These are phyloP conservation scores for Penicillium daleae DNA, from an alignment of 495 filamentous ascomycete genomes.

Conservation along the genomic window DNA sequence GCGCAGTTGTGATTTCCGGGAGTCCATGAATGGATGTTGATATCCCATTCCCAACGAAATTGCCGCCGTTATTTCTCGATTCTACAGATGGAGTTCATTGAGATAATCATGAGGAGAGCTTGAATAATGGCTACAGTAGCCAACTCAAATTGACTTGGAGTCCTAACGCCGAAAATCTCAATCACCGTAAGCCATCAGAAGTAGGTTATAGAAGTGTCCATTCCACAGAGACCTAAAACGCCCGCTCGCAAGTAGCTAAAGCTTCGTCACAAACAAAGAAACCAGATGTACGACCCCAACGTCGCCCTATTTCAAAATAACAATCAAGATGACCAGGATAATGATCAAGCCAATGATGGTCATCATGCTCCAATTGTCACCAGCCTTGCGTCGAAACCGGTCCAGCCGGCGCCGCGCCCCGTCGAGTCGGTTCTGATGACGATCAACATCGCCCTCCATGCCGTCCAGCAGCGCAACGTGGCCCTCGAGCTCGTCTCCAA, in stretches of 20 bases:
- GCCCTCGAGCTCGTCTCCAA: constrained; percentile 92
- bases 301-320: constrained; percentile 66
- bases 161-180: constrained; percentile 23
- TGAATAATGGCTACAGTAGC: background rate
- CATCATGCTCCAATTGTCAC: constrained; percentile 79
- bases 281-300: background rate
- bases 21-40: background rate
- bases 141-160: background rate
- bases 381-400: constrained; percentile 69
- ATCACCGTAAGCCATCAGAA: background rate
- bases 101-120: background rate
- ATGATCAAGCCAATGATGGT: constrained; percentile 77
- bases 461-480: constrained; percentile 89
- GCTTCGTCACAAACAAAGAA: constrained; percentile 13
- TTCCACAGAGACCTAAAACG: constrained; percentile 23
- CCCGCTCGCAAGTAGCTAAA: constrained; percentile 28
- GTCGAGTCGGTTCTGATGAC: constrained; percentile 75
- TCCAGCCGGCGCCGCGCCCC: constrained; percentile 72
- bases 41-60: constrained; percentile 7
- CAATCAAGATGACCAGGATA: constrained; percentile 75
- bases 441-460: constrained; percentile 78
- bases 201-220: background rate
- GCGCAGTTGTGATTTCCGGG: background rate
- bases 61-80: background rate
- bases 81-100: background rate